Evolutionary conservation across 805 yeast genomes (phyloP).

Genomic region (Candida loeiensis): DNA sequence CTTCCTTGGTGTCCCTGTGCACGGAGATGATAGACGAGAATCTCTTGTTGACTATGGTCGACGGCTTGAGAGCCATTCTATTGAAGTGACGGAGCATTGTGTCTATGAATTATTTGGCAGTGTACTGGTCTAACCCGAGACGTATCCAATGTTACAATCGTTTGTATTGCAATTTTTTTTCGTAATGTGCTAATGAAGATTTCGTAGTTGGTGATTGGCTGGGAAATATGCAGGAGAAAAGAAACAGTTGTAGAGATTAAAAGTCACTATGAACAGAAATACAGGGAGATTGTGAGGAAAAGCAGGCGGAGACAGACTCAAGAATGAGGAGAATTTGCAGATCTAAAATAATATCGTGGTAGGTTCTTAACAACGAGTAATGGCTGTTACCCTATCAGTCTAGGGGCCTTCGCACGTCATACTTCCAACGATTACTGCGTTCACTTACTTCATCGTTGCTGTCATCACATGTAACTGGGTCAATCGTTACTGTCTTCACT

Average conservation of each 20-base stretch:
- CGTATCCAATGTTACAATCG: not conserved
- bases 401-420: no score
- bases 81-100: constrained; percentile 20
- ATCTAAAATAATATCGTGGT: no score
- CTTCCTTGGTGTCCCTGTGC: constrained; percentile 68
- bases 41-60: constrained; percentile 22
- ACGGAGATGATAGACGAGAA: constrained; percentile 48
- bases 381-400: no score
- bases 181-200: constrained; percentile 9
- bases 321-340: no score
- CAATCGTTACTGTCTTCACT: no score
- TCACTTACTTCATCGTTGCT: no score
- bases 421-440: no score
- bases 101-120: not conserved
- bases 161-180: constrained; percentile 6
- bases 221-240: constrained; percentile 7
- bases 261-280: not conserved
- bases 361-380: no score
- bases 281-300: no score
- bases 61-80: constrained; percentile 14
- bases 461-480: no score
- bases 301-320: no score
- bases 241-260: not conserved
- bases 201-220: constrained; percentile 10
- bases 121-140: constrained; percentile 2